phyloP scores from a whole-genome alignment of 2,329 filamentous ascomycete species.

The Cytospora piceicola region DNA sequence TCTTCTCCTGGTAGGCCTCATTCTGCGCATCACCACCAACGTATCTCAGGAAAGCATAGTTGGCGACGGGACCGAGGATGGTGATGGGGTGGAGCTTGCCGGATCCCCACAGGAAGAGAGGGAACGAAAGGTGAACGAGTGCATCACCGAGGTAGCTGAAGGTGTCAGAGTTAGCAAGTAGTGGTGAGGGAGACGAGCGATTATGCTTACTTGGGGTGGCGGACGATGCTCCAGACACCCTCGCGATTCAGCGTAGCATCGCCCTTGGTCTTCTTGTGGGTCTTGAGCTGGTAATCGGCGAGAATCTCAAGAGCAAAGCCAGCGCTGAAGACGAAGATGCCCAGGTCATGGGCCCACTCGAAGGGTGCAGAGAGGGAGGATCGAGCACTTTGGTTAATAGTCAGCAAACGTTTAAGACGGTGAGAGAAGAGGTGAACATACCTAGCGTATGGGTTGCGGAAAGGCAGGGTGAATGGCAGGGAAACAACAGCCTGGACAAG shows the following conservation, averaged over 20 bases:
- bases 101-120: conserved; percentile 58
- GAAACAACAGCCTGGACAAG: conserved; percentile 60
- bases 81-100: conserved; percentile 59
- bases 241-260: conserved; percentile 50
- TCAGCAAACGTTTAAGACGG: conserved; percentile 26
- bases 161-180: neutral
- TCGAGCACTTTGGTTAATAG: conserved; percentile 10
- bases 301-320: conserved; percentile 60
- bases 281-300: conserved; percentile 59
- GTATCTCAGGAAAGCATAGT: conserved; percentile 62
- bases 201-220: conserved; percentile 62
- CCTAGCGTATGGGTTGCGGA: conserved; percentile 47
- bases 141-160: conserved; percentile 63
- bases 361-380: conserved; percentile 26
- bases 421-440: conserved; percentile 38
- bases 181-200: too few relatives aligned
- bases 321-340: conserved; percentile 59
- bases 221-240: conserved; percentile 65
- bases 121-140: conserved; percentile 62
- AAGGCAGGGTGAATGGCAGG: conserved; percentile 60
- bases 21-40: conserved; percentile 61
- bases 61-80: conserved; percentile 58
- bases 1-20: conserved; percentile 56
- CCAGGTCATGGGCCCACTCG: conserved; percentile 41
- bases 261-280: conserved; percentile 49